Evolutionary conservation across 306 rosid genomes (phyloP), one percentile per base, ranked within the genome.

Genomic region (Cicer bijugum): DNA sequence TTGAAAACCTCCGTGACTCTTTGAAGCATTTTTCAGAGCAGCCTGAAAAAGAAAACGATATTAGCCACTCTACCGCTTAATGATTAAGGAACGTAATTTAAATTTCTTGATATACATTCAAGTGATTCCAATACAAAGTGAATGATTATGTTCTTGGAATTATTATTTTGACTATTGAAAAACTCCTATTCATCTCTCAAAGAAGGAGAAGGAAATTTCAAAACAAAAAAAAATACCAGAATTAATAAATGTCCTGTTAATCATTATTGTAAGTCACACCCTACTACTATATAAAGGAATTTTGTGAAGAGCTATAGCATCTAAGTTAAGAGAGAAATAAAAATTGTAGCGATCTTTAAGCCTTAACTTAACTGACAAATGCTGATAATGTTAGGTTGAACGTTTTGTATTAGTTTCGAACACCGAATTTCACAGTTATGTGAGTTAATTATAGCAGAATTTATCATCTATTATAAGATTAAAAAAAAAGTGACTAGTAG

Each of bases 1-100:
- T 14, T 78, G 82, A 76, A 50, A 48, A 69, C 85, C 75, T 72
- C 84, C 89, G n/a, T 72, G 86, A 62, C 77, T 79, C 79, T 83
- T 88, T 53, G 86, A 78, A 51, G 92, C 90, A 75, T 58, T 82
- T 81, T 80, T 88, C 40, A 89, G 76, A 76, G 97, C 97, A 72
- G 92, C 97, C 98, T 91, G 88, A 76, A 73, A 81, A 69, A 56
- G 51, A 67, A 45, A 75, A 57, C 19, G 9, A 35, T 46, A 14
- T 70, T 61, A 44, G 62, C 58, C 57, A 39, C 48, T 72, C 8
- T 40, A 68, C 72, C 71, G n/a, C 70, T 14, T 43, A 20, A 43
- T 65, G 9, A 47, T 19, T 19, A 39, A 10, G 37, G 43, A 43
- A 43, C 12, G 7, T 14, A 42, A 43, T 64, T 28, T 58, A 58